These are phyloP conservation scores for Tylopilus cervinicoccineus DNA, from an alignment of 768 basidiomycete species.

Conservation along the genomic window DNA sequence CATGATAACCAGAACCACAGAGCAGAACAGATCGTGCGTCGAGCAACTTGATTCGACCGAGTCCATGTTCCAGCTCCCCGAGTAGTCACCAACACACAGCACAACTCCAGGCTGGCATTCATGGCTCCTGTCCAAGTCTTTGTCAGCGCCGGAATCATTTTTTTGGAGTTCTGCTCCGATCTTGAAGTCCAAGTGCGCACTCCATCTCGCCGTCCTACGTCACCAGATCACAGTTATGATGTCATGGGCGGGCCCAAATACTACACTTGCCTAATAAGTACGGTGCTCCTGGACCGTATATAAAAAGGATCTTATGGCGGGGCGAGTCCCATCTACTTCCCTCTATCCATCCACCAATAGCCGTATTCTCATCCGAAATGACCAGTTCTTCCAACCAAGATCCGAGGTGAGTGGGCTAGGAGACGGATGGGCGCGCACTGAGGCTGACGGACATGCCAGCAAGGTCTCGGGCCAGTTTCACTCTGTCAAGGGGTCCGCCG, in stretches of 20 bases:
- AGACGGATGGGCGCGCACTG: no score
- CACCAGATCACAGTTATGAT: slow-evolving; percentile 24
- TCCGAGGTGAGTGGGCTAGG: slow-evolving; percentile 21
- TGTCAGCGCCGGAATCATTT: no score
- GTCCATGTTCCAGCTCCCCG: no score
- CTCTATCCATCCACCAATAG: neutral
- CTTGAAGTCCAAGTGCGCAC: neutral
- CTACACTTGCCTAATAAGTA: slow-evolving; percentile 30
- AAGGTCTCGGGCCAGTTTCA: slow-evolving; percentile 35
- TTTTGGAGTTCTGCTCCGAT: neutral
- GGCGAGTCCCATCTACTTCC: slow-evolving; percentile 7
- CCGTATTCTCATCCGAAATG: neutral
- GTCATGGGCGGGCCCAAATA: slow-evolving; percentile 19
- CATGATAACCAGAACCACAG: no score
- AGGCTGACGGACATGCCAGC: slow-evolving; percentile 16
- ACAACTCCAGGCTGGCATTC: no score
- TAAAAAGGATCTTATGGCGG: slow-evolving; percentile 17
- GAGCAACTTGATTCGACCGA: no score
- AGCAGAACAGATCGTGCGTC: no score
- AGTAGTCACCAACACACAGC: no score
- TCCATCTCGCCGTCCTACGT: slow-evolving; percentile 14
- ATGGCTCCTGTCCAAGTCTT: no score
- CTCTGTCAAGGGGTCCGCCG: slow-evolving; percentile 34
- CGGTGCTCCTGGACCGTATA: slow-evolving; percentile 21
- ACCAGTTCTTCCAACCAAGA: slow-evolving; percentile 20